Percentiles rank a stretch among this genome's conserved stretches.
These are phyloP conservation scores for Ammopiptanthus mongolicus DNA, from an alignment of 306 rosid genomes.

Conservation along the genomic window DNA sequence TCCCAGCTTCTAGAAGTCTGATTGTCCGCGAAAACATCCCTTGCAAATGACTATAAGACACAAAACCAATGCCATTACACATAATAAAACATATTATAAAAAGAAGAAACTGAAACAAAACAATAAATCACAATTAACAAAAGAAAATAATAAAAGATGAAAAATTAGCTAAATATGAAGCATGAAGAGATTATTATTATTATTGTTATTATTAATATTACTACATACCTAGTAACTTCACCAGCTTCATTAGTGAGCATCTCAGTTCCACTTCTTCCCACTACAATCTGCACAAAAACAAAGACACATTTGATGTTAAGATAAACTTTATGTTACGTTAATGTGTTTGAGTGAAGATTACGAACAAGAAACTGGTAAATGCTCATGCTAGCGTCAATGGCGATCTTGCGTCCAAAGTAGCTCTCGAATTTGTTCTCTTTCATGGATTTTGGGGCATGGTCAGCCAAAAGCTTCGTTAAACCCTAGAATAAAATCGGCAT, in stretches of 20 bases:
- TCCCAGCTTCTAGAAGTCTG: conserved; percentile 92
- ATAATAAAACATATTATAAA: background rate
- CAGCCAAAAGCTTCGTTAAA: conserved; percentile 96
- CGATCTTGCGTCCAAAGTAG: conserved; percentile 91
- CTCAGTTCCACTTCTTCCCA: conserved; percentile 92
- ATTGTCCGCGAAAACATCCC: conserved; percentile 94
- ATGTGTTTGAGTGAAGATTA: background rate
- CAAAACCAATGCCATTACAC: conserved; percentile 20
- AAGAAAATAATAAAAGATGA: too few species aligned
- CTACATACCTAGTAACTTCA: conserved; percentile 82
- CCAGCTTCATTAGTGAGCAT: conserved; percentile 97
- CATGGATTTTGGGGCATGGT: conserved; percentile 89
- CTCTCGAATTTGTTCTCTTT: conserved; percentile 92
- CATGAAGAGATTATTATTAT: background rate
- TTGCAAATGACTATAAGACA: conserved; percentile 77
- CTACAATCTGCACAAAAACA: conserved; percentile 72
- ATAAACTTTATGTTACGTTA: background rate
- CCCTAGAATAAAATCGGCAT: conserved; percentile 48
- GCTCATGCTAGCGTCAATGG: conserved; percentile 98
- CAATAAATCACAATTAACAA: background rate
- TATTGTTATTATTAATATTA: background rate
- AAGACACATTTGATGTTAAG: background rate
- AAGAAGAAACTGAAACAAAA: background rate
- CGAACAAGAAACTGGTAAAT: conserved; percentile 94
- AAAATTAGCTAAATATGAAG: background rate